Evolutionary conservation across 768 basidiomycete species (phyloP), one percentile per base, ranked within the genome.

Genomic region (Phylloporus rhodoxanthus): DNA sequence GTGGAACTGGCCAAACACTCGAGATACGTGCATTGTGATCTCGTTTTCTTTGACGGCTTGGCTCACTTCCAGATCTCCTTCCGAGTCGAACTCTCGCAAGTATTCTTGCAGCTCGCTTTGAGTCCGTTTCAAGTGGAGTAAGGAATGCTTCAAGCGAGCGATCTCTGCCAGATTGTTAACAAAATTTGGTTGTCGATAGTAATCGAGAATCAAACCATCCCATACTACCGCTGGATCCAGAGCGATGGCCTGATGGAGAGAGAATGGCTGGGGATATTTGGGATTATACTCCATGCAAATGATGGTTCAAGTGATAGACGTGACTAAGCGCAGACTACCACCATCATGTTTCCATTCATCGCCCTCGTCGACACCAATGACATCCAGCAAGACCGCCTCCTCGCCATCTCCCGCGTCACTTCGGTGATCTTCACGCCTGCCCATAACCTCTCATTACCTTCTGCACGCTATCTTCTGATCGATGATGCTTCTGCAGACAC

Each of bases 211-310:
- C 56, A 55, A 46, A 88, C 89, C 89, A 77, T 87, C 83, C 42
- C 77, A 78, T 47, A 89, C 84, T 9, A 81, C 75, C 14, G 76
- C 64, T 6, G 85, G 77, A 56, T 88, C 85, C 46, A 91, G 72
- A 15, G 67, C 69, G 26, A 78, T 68, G 0, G 85, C 88, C 57
- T 90, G 78, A 29, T 68, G 59, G 29, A 88, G 62, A 6, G 86
- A 80, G 66, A 91, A 92, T 1, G 89, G 90, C 56, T 92, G 89
- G 9, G 72, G 55, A 66, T 85, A 81, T 36, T 77, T 80, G 30
- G 86, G 84, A 41, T 56, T 70, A 66, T 81, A 87, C 38, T 85
- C 82, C 84, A 87, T 85, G 17, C 25, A n/a, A 34, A 30, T 23
- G 50, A 37, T 28, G 26, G 8, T 28, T 9, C 26, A 28, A 26